Evolutionary conservation across 164 flowering plant species (phyloP).

Genomic region (Vitis cinerea): DNA sequence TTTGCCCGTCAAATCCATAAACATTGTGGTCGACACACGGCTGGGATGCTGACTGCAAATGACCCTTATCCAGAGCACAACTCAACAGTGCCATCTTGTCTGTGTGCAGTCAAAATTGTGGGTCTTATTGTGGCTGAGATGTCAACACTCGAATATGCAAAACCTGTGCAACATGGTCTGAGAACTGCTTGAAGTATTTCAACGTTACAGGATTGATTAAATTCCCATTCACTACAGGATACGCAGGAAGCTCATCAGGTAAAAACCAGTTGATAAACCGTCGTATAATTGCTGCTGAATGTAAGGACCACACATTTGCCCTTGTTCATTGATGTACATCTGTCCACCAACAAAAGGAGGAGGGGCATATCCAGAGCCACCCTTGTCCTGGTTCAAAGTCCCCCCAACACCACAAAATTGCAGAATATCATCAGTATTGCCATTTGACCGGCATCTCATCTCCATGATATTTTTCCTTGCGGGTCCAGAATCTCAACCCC

Average conservation of each 20-base stretch:
- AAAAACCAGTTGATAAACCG: constrained; percentile 85
- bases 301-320: constrained; percentile 96
- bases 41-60: constrained; percentile 14
- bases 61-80: constrained; percentile 14
- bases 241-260: constrained; percentile 87
- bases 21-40: constrained; percentile 11
- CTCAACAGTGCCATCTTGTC: constrained; percentile 12
- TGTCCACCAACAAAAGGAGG: constrained; percentile 65
- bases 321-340: constrained; percentile 84
- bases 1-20: constrained; percentile 13
- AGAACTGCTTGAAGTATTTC: constrained; percentile 75
- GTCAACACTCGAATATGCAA: constrained; percentile 38
- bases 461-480: constrained; percentile 14
- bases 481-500: no score
- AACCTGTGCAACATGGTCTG: constrained; percentile 85
- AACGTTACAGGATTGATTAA: constrained; percentile 67
- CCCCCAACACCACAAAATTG: constrained; percentile 22
- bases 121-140: constrained; percentile 14
- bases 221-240: constrained; percentile 69
- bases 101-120: constrained; percentile 8
- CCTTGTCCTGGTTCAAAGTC: constrained; percentile 19
- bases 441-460: constrained; percentile 37
- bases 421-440: constrained; percentile 22
- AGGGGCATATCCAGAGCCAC: constrained; percentile 26
- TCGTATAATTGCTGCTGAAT: constrained; percentile 76